Evolutionary conservation across 2,329 filamentous ascomycete species (phyloP), one percentile per base, ranked within the genome.

Genomic region (Ramularia endophylla): DNA sequence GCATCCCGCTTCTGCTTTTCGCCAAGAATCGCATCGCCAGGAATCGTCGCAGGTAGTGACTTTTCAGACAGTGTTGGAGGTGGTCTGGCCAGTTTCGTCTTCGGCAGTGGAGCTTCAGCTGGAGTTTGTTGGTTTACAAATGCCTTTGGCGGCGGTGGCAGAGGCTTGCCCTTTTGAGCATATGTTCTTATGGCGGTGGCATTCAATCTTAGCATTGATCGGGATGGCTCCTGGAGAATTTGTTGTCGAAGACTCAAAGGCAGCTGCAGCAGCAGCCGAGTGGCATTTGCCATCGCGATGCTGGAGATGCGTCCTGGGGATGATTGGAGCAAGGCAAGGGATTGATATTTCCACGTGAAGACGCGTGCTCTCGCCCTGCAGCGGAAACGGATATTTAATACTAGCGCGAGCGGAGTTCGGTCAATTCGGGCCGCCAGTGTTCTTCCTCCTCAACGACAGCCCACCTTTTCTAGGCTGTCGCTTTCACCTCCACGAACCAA

Each of bases 381-480:
- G n/a, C n/a, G n/a, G n/a, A n/a, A n/a, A n/a, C n/a, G n/a, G n/a
- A n/a, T n/a, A n/a, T n/a, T n/a, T n/a, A n/a, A n/a, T n/a, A n/a
- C n/a, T n/a, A n/a, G n/a, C n/a, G n/a, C n/a, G n/a, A n/a, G n/a
- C n/a, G n/a, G n/a, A 35, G 20, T 27, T 35, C 40, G 34, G 40
- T 37, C 41, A 42, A 31, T 39, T 43, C 25, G 32, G n/a, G n/a
- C n/a, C n/a, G n/a, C n/a, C n/a, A n/a, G n/a, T n/a, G n/a, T n/a
- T n/a, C n/a, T n/a, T n/a, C n/a, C n/a, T 47, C 40, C 50, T 41
- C 51, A 52, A 51, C 47, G 37, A 47, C 46, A 49, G 40, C 38
- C 43, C 40, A 39, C 35, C 27, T 43, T 41, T 36, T 41, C 35
- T 33, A 19, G 28, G 22, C 22, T 25, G 22, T 25, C 22, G 11